Evolutionary conservation across 2,329 filamentous ascomycete species (phyloP).

Genomic region (Diplocarpon mali): DNA sequence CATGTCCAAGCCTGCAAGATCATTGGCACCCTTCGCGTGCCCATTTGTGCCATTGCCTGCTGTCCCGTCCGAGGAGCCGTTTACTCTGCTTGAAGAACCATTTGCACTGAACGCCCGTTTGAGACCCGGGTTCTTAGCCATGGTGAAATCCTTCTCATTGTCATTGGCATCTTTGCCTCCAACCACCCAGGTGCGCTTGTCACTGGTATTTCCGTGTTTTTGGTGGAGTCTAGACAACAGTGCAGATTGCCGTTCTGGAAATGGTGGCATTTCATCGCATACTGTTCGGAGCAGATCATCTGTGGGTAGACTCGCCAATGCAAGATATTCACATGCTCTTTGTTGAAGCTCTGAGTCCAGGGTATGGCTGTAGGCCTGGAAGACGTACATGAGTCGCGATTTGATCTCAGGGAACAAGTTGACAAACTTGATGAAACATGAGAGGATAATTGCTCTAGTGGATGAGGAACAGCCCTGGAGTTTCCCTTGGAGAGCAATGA

Average conservation of each 20-base stretch:
- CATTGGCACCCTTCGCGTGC: constrained; percentile 42
- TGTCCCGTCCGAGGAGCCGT: constrained; percentile 34
- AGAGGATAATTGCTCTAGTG: constrained; percentile 87
- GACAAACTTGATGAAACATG: constrained; percentile 94
- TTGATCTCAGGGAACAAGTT: constrained; percentile 99
- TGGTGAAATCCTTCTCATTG: constrained; percentile 65
- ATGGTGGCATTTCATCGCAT: constrained; percentile 97
- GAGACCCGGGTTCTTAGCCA: constrained; percentile 70
- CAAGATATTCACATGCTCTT: constrained; percentile 87
- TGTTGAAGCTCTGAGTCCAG: constrained; percentile 94
- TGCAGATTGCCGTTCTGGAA: constrained; percentile 87
- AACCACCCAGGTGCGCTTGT: constrained; percentile 96
- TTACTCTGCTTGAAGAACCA: constrained; percentile 27
- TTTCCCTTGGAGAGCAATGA: constrained; percentile 83
- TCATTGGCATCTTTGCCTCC: constrained; percentile 89
- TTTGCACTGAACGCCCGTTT: constrained; percentile 75
- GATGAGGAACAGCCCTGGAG: constrained; percentile 79
- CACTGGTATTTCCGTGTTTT: constrained; percentile 84
- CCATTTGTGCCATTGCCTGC: constrained; percentile 40
- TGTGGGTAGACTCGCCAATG: constrained; percentile 71
- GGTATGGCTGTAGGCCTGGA: constrained; percentile 86
- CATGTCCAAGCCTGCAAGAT: constrained; percentile 78
- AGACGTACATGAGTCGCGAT: constrained; percentile 81
- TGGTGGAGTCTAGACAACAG: constrained; percentile 86
- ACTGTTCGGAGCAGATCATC: constrained; percentile 89